Conservation (phyloP, 2,329 filamentous ascomycete species). For the Diaporthe vaccinii region DNA sequence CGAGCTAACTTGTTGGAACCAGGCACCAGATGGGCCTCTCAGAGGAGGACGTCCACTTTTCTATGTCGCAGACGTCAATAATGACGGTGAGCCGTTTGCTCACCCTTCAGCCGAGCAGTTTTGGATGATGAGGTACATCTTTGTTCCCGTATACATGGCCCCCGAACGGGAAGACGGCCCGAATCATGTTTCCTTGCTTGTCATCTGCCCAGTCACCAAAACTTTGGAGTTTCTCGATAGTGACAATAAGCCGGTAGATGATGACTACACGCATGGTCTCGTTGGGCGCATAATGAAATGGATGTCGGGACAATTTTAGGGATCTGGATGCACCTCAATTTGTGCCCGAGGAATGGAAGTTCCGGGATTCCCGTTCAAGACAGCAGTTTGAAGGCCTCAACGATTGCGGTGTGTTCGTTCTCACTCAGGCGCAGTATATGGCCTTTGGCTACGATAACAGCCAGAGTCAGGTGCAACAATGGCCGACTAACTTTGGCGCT, state of each 20-base stretch:
- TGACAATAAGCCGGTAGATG: background rate
- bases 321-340: background rate
- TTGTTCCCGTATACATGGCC: background rate
- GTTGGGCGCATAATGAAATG: conserved; percentile 1
- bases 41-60: background rate
- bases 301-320: background rate
- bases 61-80: background rate
- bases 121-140: conserved; percentile 9
- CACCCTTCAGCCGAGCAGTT: background rate
- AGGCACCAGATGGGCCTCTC: background rate
- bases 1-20: background rate
- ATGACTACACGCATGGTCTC: background rate
- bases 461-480: background rate
- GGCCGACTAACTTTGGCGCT: background rate
- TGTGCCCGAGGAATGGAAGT: background rate
- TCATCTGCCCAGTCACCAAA: background rate
- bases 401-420: background rate
- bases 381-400: background rate
- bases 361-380: background rate
- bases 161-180: background rate
- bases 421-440: background rate
- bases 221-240: background rate
- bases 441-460: background rate
- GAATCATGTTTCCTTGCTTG: background rate
- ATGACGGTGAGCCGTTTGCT: background rate